A percentile compares a stretch with the other conserved stretches of the same genome.
phyloP scores from a whole-genome alignment of 768 basidiomycete genomes.

The Trametes villosa region DNA sequence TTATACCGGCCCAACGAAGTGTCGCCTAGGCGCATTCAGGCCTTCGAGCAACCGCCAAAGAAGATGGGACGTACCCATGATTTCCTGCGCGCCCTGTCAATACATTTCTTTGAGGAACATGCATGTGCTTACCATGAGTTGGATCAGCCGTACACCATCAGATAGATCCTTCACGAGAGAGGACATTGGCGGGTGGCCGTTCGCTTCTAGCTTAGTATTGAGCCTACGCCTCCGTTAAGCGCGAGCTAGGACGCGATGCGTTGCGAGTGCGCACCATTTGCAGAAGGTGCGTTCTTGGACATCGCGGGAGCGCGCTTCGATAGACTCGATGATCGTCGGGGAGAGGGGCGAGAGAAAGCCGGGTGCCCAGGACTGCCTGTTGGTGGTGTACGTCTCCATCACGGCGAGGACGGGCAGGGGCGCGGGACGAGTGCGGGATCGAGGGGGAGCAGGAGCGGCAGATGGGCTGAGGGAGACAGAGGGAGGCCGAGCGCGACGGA shows the following conservation, averaged over 20 bases:
- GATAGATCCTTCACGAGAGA: constrained; percentile 90
- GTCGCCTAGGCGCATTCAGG: constrained; percentile 57
- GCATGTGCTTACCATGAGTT: constrained; percentile 72
- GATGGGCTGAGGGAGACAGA: constrained; percentile 10
- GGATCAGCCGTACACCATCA: constrained; percentile 94
- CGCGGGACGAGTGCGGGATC: background rate
- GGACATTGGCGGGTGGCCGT: constrained; percentile 85
- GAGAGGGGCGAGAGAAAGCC: constrained; percentile 17
- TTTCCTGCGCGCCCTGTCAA: constrained; percentile 63
- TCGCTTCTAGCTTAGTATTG: constrained; percentile 90
- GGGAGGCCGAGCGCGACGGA: background rate
- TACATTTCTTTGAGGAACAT: background rate
- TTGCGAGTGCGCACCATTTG: constrained; percentile 66
- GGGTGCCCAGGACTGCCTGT: constrained; percentile 15
- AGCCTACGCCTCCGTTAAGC: constrained; percentile 59
- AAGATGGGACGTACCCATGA: constrained; percentile 72
- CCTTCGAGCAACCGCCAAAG: constrained; percentile 9
- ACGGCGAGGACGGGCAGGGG: background rate
- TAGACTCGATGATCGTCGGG: constrained; percentile 49
- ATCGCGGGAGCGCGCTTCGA: constrained; percentile 60
- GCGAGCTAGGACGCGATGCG: constrained; percentile 4
- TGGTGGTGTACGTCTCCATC: constrained; percentile 12
- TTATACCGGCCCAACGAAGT: constrained; percentile 95
- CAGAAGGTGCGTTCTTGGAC: constrained; percentile 74
- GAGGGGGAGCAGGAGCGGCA: background rate